phyloP scores from a whole-genome alignment of 2,329 filamentous ascomycete species.

The Paecilomyces sp. region DNA sequence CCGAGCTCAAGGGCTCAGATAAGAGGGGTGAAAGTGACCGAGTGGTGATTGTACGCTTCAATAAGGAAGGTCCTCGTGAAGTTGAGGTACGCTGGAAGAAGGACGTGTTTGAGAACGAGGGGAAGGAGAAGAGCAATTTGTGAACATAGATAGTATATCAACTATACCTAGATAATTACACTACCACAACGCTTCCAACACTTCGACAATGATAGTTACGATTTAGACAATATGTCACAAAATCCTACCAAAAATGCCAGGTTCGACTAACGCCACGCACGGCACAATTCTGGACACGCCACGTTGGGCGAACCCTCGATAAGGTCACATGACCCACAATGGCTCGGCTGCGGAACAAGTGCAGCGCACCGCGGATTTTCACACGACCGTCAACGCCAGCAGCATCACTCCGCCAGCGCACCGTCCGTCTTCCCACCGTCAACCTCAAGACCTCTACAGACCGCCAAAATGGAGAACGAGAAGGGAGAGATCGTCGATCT shows the following conservation, averaged over 20 bases:
- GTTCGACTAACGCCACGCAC: background rate
- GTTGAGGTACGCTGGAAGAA: slow-evolving; percentile 45
- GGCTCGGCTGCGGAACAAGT: slow-evolving; percentile 12
- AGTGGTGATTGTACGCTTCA: slow-evolving; percentile 52
- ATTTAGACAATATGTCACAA: too few relatives aligned
- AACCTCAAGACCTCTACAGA: slow-evolving; percentile 26
- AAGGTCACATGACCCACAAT: slow-evolving; percentile 37
- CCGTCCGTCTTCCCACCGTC: slow-evolving; percentile 22
- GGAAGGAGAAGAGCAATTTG: slow-evolving; percentile 24
- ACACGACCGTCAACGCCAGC: slow-evolving; percentile 12
- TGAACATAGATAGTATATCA: slow-evolving; percentile 7
- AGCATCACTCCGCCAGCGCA: slow-evolving; percentile 15
- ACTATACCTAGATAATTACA: background rate
- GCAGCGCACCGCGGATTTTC: slow-evolving; percentile 21
- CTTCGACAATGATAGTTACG: too few relatives aligned
- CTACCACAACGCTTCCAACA: too few relatives aligned
- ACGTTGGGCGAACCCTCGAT: slow-evolving; percentile 23
- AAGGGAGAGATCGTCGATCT: slow-evolving; percentile 99
- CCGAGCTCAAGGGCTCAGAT: slow-evolving; percentile 44
- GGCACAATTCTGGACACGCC: slow-evolving; percentile 8
- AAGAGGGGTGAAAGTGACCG: slow-evolving; percentile 47
- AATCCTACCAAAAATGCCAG: too few relatives aligned
- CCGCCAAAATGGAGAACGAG: slow-evolving; percentile 96
- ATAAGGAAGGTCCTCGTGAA: slow-evolving; percentile 49
- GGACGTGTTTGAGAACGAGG: slow-evolving; percentile 38